phyloP scores from a whole-genome alignment of 257 asterid genomes.

The Nicotiana knightiana region DNA sequence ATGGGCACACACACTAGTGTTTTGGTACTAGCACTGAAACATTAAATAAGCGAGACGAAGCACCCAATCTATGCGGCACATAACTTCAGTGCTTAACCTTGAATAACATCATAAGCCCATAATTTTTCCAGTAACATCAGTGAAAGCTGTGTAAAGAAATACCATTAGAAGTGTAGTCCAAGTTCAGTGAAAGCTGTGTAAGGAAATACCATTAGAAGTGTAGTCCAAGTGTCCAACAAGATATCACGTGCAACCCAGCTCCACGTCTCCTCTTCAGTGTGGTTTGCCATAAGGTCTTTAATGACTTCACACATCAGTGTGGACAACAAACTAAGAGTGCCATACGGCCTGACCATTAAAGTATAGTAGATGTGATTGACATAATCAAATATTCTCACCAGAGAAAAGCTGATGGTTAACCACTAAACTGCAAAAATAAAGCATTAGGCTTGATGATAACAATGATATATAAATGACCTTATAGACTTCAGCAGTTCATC shows the following conservation, averaged over 20 bases:
- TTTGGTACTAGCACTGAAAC: neutral
- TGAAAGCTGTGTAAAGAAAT: slow-evolving; percentile 11
- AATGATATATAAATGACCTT: slow-evolving; percentile 40
- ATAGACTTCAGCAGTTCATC: slow-evolving; percentile 74
- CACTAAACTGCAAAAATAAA: neutral
- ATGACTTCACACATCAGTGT: slow-evolving; percentile 76
- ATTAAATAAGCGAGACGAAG: neutral
- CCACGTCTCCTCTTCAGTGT: slow-evolving; percentile 86
- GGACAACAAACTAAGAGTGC: slow-evolving; percentile 65
- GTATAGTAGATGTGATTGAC: slow-evolving; percentile 3
- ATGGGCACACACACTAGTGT: neutral
- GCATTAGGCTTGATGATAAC: neutral
- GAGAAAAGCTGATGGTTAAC: neutral
- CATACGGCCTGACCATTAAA: slow-evolving; percentile 67
- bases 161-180: slow-evolving; percentile 89
- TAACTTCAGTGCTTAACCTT: neutral
- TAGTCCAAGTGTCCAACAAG: slow-evolving; percentile 86
- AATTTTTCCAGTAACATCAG: neutral
- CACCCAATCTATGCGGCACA: neutral
- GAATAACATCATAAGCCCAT: neutral
- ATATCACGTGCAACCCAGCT: slow-evolving; percentile 99
- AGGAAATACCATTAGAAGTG: slow-evolving; percentile 62
- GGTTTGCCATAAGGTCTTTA: slow-evolving; percentile 60
- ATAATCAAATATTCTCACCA: neutral
- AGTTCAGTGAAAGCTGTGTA: slow-evolving; percentile 12